phyloP scores from a whole-genome alignment of 495 filamentous ascomycete genomes.

The Daldinia decipiens region DNA sequence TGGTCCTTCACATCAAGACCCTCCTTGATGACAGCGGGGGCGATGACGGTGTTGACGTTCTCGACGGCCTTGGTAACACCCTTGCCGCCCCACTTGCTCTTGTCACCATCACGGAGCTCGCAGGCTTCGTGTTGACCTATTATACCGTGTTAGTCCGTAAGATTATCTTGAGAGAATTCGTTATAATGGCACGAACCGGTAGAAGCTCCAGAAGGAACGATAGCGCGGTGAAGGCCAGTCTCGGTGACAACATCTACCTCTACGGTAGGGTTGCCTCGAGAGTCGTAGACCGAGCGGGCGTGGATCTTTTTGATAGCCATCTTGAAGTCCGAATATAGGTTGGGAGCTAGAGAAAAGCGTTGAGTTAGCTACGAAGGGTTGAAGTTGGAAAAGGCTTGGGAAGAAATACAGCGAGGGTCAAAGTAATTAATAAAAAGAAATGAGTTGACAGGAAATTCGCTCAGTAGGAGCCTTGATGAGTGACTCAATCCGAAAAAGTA shows the following conservation, averaged over 20 bases:
- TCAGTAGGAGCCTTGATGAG: conserved; percentile 29
- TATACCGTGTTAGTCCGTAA: conserved; percentile 33
- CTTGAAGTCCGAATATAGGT: conserved; percentile 49
- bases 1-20: conserved; percentile 98
- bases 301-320: conserved; percentile 99
- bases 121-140: conserved; percentile 96
- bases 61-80: conserved; percentile 94
- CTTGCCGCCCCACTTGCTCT: conserved; percentile 96
- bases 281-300: conserved; percentile 99
- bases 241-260: conserved; percentile 94
- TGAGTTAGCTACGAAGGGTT: conserved; percentile 25
- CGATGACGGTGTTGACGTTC: conserved; percentile 96
- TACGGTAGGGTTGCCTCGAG: conserved; percentile 96
- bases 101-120: conserved; percentile 99
- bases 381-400: conserved; percentile 10
- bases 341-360: conserved; percentile 23
- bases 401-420: conserved; percentile 2
- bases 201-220: conserved; percentile 97
- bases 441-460: conserved; percentile 31
- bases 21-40: conserved; percentile 89
- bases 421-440: conserved; percentile 20
- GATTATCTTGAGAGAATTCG: conserved; percentile 16
- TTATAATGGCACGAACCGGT: conserved; percentile 72
- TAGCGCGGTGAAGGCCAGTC: conserved; percentile 96
- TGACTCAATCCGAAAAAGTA: conserved; percentile 19